phyloP scores from a whole-genome alignment of 164 flowering plant genomes.

The Piper betle region DNA sequence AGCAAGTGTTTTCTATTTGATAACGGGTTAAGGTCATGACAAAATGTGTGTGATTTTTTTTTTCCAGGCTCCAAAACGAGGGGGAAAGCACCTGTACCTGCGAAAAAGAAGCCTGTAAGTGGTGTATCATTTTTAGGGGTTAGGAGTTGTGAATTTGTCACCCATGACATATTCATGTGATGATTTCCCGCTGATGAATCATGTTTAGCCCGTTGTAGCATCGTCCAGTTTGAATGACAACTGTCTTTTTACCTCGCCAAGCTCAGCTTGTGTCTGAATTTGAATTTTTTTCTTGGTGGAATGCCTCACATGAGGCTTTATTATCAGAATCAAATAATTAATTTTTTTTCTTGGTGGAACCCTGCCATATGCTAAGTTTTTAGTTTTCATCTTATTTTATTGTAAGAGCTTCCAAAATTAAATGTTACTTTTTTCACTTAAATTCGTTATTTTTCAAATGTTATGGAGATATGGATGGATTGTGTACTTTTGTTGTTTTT shows the following conservation, averaged over 20 bases:
- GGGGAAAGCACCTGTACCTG: conserved; percentile 23
- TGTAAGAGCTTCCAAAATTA: no score
- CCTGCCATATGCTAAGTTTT: no score
- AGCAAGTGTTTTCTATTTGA: no score
- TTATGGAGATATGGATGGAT: background rate
- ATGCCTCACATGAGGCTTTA: background rate
- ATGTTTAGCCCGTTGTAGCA: background rate
- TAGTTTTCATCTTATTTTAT: no score
- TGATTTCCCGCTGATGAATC: background rate
- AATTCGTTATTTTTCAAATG: background rate
- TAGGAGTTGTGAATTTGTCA: background rate
- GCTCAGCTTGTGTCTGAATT: background rate
- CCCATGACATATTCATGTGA: no score
- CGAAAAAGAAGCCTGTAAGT: conserved; percentile 33
- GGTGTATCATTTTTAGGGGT: background rate
- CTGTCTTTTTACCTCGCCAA: background rate
- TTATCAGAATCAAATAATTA: no score
- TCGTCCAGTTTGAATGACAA: background rate
- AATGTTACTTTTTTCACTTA: no score
- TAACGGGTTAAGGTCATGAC: no score
- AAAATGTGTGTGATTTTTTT: background rate
- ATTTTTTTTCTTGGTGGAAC: no score
- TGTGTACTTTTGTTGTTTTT: background rate
- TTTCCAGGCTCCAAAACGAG: conserved; percentile 41
- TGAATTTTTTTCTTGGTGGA: background rate